phyloP scores from a whole-genome alignment of 108 stramenopile genomes.

The Conticribra guillardii region DNA sequence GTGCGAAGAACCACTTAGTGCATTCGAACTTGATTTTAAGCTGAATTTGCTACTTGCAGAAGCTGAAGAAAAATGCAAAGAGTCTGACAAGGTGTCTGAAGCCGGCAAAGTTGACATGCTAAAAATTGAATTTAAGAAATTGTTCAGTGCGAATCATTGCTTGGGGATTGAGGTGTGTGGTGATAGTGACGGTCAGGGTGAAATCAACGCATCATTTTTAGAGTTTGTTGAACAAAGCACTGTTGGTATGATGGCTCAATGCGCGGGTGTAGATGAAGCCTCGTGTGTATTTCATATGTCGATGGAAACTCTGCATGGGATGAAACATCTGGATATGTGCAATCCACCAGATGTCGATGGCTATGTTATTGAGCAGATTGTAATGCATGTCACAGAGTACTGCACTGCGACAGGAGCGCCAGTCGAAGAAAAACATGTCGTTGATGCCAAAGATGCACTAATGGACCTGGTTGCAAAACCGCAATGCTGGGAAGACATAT shows the following conservation, averaged over 20 bases:
- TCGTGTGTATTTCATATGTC: conserved; percentile 28
- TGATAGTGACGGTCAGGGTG: neutral
- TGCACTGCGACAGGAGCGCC: conserved; percentile 4
- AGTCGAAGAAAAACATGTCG: conserved; percentile 3
- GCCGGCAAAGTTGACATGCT: conserved; percentile 12
- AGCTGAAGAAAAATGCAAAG: conserved; percentile 23
- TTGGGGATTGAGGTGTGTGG: conserved; percentile 20
- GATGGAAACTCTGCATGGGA: conserved; percentile 22
- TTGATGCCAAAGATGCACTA: conserved; percentile 14
- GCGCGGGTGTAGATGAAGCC: conserved; percentile 16
- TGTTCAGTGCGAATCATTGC: conserved; percentile 31
- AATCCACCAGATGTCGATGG: conserved; percentile 18
- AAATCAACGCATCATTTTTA: conserved; percentile 7
- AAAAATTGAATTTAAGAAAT: conserved; percentile 24
- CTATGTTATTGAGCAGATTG: conserved; percentile 24
- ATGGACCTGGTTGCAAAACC: conserved; percentile 22
- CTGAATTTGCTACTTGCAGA: conserved; percentile 23
- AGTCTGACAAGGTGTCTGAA: conserved; percentile 14
- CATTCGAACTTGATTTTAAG: conserved; percentile 8
- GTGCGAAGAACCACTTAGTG: conserved; percentile 13
- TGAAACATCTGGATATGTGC: conserved; percentile 8
- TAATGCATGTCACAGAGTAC: conserved; percentile 2
- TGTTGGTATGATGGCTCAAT: conserved; percentile 22
- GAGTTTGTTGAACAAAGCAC: conserved; percentile 18
- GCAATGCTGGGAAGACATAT: conserved; percentile 38